Evolutionary conservation across 164 flowering plant genomes (phyloP).

Genomic region (Berberis vulgaris): DNA sequence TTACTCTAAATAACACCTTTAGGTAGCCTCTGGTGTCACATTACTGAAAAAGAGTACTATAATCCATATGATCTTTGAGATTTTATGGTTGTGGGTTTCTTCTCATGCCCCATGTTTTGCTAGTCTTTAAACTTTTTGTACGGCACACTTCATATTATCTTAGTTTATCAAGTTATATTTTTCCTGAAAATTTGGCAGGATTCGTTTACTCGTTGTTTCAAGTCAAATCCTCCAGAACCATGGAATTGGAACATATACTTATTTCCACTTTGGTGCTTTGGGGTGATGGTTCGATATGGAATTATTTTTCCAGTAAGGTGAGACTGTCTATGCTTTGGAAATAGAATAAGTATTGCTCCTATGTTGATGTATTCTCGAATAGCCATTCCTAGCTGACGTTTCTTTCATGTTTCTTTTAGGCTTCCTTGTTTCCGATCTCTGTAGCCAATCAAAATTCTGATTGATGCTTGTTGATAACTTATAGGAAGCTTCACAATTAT

Average conservation of each 20-base stretch:
- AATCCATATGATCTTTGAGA: too few species aligned
- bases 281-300: conserved; percentile 69
- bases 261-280: conserved; percentile 91
- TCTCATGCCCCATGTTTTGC: background rate
- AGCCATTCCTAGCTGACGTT: background rate
- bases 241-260: conserved; percentile 97
- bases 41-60: too few species aligned
- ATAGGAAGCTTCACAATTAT: too few species aligned
- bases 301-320: conserved; percentile 76
- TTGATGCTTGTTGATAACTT: background rate
- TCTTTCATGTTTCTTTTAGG: background rate
- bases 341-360: background rate
- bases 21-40: too few species aligned
- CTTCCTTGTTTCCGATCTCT: too few species aligned
- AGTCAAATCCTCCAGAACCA: conserved; percentile 95
- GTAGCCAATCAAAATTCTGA: background rate
- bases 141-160: background rate
- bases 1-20: too few species aligned
- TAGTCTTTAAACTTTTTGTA: background rate
- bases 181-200: conserved; percentile 38
- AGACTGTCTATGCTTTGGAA: background rate
- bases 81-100: too few species aligned
- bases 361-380: background rate
- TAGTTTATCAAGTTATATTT: too few species aligned
- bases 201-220: conserved; percentile 95